phyloP scores from a whole-genome alignment of 768 basidiomycete genomes.

The Lentinula lateritia region DNA sequence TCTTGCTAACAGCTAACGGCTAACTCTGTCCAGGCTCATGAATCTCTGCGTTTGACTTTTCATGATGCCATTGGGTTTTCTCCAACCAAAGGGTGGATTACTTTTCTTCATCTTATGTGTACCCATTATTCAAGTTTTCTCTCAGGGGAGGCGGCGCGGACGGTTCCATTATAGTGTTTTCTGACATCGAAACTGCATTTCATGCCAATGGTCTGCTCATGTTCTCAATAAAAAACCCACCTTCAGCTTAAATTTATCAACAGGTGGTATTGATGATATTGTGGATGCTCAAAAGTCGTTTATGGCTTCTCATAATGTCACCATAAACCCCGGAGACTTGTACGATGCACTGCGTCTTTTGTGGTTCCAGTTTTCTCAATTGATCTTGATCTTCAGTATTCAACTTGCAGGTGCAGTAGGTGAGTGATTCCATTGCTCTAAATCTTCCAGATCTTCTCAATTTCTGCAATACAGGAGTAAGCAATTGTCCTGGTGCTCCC shows the following conservation, averaged over 20 bases:
- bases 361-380: neutral
- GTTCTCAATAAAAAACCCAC: too few relatives aligned
- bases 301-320: constrained; percentile 17
- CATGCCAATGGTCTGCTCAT: constrained; percentile 19
- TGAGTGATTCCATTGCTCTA: neutral
- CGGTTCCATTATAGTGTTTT: constrained; percentile 32
- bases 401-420: constrained; percentile 32
- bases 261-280: constrained; percentile 26
- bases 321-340: constrained; percentile 29
- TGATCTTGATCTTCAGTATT: constrained; percentile 16
- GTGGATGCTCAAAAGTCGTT: constrained; percentile 22
- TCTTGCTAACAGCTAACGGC: neutral
- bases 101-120: neutral
- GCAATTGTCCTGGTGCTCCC: constrained; percentile 30
- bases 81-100: constrained; percentile 22
- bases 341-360: constrained; percentile 9
- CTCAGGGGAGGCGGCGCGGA: constrained; percentile 21
- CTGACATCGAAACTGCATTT: constrained; percentile 25
- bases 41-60: constrained; percentile 29
- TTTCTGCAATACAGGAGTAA: constrained; percentile 7
- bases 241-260: neutral
- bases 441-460: neutral
- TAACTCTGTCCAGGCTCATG: constrained; percentile 15
- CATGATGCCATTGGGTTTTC: constrained; percentile 44
- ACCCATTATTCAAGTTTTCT: neutral